A percentile compares a stretch with the other conserved stretches of the same genome.
phyloP scores from a whole-genome alignment of 2,329 filamentous ascomycete genomes.

The Talaromyces amestolkiae region DNA sequence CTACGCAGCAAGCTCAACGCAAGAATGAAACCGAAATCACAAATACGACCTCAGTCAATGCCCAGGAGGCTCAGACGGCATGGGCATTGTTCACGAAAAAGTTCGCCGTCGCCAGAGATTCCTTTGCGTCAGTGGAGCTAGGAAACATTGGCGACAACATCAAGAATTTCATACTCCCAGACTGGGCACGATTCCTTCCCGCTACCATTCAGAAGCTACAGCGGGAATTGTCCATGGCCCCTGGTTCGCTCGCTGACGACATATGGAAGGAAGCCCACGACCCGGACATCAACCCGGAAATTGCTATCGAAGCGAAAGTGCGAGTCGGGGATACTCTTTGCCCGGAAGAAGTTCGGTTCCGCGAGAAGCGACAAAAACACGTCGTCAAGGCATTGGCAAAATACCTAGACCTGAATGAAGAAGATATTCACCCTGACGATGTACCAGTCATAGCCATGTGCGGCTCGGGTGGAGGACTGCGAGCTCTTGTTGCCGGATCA shows the following conservation, averaged over 20 bases:
- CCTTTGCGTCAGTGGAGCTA: constrained; percentile 44
- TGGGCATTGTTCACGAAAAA: constrained; percentile 53
- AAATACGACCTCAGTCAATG: constrained; percentile 20
- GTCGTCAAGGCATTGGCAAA: constrained; percentile 72
- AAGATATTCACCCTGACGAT: constrained; percentile 86
- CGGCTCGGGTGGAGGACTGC: constrained; percentile 85
- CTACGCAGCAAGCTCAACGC: constrained; percentile 16
- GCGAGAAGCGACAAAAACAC: constrained; percentile 65
- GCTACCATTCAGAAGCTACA: constrained; percentile 79
- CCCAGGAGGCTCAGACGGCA: constrained; percentile 30
- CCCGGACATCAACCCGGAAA: constrained; percentile 79
- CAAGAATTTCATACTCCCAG: constrained; percentile 71
- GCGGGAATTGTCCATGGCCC: constrained; percentile 79
- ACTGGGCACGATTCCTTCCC: constrained; percentile 77
- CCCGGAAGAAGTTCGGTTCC: constrained; percentile 74
- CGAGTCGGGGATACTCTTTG: constrained; percentile 80
- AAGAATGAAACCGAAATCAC: constrained; percentile 16
- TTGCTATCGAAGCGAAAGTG: constrained; percentile 75
- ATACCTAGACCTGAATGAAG: constrained; percentile 75
- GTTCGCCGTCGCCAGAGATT: constrained; percentile 41
- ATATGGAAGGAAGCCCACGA: constrained; percentile 93
- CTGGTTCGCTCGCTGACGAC: constrained; percentile 84
- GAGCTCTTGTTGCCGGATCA: constrained; percentile 85
- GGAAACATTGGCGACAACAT: constrained; percentile 53
- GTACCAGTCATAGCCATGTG: constrained; percentile 92